Base-by-base conservation (phyloP, 495 filamentous ascomycete species). In the Penicillium bialowiezense region DNA sequence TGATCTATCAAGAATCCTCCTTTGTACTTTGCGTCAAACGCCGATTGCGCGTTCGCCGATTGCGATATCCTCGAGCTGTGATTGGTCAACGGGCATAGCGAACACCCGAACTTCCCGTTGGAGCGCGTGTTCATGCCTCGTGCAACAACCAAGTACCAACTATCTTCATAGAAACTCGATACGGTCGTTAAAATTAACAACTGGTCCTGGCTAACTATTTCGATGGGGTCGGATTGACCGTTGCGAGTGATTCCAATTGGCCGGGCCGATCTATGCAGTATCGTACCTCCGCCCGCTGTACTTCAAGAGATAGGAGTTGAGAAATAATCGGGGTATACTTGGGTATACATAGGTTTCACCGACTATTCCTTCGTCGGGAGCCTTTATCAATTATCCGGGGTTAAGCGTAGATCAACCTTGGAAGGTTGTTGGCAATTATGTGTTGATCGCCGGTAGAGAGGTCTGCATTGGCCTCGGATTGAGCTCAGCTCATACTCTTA, bases 1-100 rank as follows among this genome's bases (percentile, higher is more conserved):
- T 40, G 31, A 21, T 13, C 19, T 15, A 10, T 20, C 17, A 19
- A 8, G 24, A 5, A 18, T n/a, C 36, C 14, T 48, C 19, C n/a
- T n/a, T n/a, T 26, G 44, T 3, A 12, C 10, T 20, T 21, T 17
- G 20, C 13, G n/a, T 36, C 43, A 45, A 45, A 45, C 32, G 32
- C 43, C 43, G 43, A 45, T 36, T 35, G 43, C 23, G 3, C 1
- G 7, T 15, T 31, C 45, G 35, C 45, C 45, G 45, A 48, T 18
- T 2, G 31, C 8, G n/a, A 7, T 7, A 15, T 7, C 9, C 8
- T 9, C 21, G 9, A 21, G 19, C 13, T 29, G 7, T 48, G 7
- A 48, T 48, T 40, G 35, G 45, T 9, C 24, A 18, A 13, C 7
- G 9, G 8, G 12, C 7, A 21, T 32, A 14, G n/a, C 32, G 8